A percentile compares a stretch with the other conserved stretches of the same genome.
These are phyloP conservation scores for Xylariaceae sp. DNA, from an alignment of 2,329 filamentous ascomycete species.

Conservation along the genomic window DNA sequence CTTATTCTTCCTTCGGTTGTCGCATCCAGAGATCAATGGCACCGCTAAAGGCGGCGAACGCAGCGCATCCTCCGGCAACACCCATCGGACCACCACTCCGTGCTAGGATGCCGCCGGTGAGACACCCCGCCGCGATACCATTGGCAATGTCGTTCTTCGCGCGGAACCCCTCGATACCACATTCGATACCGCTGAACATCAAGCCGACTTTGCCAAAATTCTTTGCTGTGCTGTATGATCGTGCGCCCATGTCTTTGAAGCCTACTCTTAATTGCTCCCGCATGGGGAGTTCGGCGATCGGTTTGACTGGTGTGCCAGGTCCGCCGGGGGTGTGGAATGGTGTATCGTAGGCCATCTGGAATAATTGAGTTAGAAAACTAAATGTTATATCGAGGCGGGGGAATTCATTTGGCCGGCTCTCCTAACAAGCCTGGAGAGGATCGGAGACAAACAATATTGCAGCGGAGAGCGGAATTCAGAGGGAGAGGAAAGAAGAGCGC, in stretches of 20 bases:
- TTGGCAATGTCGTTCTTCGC: slow-evolving; percentile 94
- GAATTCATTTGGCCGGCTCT: slow-evolving; percentile 3
- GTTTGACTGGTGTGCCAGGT: slow-evolving; percentile 35
- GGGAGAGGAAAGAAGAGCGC: slow-evolving; percentile 30
- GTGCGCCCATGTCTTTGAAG: slow-evolving; percentile 90
- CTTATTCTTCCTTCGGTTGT: slow-evolving; percentile 62
- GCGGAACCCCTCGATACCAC: slow-evolving; percentile 85
- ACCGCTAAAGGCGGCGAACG: slow-evolving; percentile 88
- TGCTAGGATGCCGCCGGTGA: slow-evolving; percentile 86
- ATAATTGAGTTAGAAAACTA: not conserved
- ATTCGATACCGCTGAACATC: slow-evolving; percentile 89
- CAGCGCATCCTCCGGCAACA: slow-evolving; percentile 79
- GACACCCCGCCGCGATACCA: slow-evolving; percentile 79
- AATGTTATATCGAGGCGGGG: not conserved
- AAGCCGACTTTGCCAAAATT: slow-evolving; percentile 94
- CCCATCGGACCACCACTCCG: slow-evolving; percentile 86
- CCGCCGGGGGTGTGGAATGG: slow-evolving; percentile 57
- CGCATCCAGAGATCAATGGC: slow-evolving; percentile 92
- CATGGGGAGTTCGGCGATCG: slow-evolving; percentile 65
- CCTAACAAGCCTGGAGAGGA: slow-evolving; percentile 1
- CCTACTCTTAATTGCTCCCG: slow-evolving; percentile 79
- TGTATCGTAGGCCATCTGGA: slow-evolving; percentile 95
- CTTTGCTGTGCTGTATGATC: slow-evolving; percentile 79
- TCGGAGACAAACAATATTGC: not conserved
- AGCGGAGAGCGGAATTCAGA: not conserved